These are phyloP conservation scores for Macroventuria anomochaeta DNA, from an alignment of 2,329 filamentous ascomycete genomes.

Conservation along the genomic window DNA sequence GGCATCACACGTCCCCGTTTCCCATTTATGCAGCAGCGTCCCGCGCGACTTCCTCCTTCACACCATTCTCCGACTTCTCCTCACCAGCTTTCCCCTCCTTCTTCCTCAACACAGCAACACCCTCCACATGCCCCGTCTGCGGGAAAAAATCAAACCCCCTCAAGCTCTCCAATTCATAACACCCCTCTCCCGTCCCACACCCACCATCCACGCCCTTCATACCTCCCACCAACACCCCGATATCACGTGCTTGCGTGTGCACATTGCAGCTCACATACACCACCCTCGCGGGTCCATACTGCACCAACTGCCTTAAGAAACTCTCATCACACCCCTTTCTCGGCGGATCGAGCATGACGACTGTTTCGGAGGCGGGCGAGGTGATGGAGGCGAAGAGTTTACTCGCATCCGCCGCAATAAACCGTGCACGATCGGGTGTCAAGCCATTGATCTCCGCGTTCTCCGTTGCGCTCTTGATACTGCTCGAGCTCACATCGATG, in stretches of 20 bases:
- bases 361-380: conserved; percentile 80
- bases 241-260: conserved; percentile 93
- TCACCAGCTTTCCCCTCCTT: conserved; percentile 31
- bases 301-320: conserved; percentile 81
- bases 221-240: conserved; percentile 84
- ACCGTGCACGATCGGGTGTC: conserved; percentile 70
- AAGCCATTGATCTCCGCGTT: conserved; percentile 83
- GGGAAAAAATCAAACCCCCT: conserved; percentile 98
- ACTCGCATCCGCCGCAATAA: conserved; percentile 87
- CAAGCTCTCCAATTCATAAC: conserved; percentile 87
- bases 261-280: conserved; percentile 98
- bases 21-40: neutral
- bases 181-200: conserved; percentile 46
- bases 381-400: conserved; percentile 78
- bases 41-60: neutral
- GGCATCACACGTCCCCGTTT: too few species aligned
- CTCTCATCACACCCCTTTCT: conserved; percentile 89
- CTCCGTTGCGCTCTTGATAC: conserved; percentile 76
- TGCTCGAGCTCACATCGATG: conserved; percentile 84
- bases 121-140: conserved; percentile 75
- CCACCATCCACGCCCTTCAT: conserved; percentile 52
- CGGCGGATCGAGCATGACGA: conserved; percentile 95
- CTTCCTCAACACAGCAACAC: conserved; percentile 64
- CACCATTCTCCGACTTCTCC: neutral
- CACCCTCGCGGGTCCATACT: conserved; percentile 77